Conservation (phyloP, 83 land plant species). For the Diphasiastrum complanatum region DNA sequence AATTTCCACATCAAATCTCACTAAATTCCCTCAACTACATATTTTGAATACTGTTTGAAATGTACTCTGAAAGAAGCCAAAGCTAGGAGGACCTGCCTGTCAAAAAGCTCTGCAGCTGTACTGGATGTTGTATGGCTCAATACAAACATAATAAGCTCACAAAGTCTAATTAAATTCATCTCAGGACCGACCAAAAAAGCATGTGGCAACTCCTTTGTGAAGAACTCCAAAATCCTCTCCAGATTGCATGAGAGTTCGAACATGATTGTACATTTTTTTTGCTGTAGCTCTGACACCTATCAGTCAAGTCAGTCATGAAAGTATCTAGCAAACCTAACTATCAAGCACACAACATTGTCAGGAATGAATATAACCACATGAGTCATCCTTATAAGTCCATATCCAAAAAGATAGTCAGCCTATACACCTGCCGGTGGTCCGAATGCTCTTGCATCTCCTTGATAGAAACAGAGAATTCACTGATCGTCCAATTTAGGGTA, state of each 20-base stretch:
- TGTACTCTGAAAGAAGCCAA: conserved; percentile 1
- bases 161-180: conserved; percentile 80
- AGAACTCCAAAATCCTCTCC: conserved; percentile 82
- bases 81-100: conserved; percentile 47
- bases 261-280: conserved; percentile 76
- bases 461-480: conserved; percentile 88
- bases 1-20: no score
- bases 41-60: no score
- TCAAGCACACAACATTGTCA: no score
- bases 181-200: conserved; percentile 75
- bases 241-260: conserved; percentile 95
- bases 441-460: conserved; percentile 80
- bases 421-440: conserved; percentile 54
- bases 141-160: conserved; percentile 85
- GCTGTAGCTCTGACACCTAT: conserved; percentile 80
- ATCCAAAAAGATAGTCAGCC: no score
- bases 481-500: conserved; percentile 92
- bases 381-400: no score
- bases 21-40: no score
- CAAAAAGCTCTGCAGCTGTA: conserved; percentile 68
- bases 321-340: no score
- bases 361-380: no score
- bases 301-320: neutral
- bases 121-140: conserved; percentile 68
- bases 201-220: conserved; percentile 80